A percentile compares a stretch with the other conserved stretches of the same genome.
These are phyloP conservation scores for Fusarium sambucinum DNA, from an alignment of 2,329 filamentous ascomycete genomes.

Conservation along the genomic window DNA sequence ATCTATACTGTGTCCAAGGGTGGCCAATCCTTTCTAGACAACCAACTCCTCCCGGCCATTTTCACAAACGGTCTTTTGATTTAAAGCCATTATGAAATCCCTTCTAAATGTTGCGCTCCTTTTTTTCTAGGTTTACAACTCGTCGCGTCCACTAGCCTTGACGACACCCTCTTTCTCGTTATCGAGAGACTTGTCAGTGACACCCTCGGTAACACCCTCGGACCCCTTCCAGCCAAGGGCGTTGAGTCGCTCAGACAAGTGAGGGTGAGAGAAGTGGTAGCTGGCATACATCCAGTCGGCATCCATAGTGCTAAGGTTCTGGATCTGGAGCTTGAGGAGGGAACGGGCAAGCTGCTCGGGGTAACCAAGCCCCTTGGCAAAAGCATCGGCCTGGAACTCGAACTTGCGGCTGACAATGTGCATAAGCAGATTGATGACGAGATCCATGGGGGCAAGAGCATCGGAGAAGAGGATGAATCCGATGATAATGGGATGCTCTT, in stretches of 20 bases:
- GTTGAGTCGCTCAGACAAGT: slow-evolving; percentile 90
- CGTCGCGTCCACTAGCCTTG: slow-evolving; percentile 80
- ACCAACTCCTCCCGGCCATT: slow-evolving; percentile 20
- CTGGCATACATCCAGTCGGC: slow-evolving; percentile 98
- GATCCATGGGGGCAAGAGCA: slow-evolving; percentile 93
- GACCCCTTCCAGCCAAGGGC: slow-evolving; percentile 87
- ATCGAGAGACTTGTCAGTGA: slow-evolving; percentile 55
- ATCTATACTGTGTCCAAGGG: slow-evolving; percentile 29
- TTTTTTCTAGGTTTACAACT: slow-evolving; percentile 63
- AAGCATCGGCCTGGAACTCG: slow-evolving; percentile 95
- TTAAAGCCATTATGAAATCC: neutral
- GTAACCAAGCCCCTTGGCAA: slow-evolving; percentile 88
- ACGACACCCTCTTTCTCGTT: slow-evolving; percentile 60
- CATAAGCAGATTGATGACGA: slow-evolving; percentile 94
- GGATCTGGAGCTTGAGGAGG: slow-evolving; percentile 96
- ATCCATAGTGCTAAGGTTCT: slow-evolving; percentile 98
- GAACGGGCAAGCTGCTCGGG: slow-evolving; percentile 84
- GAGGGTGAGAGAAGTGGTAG: slow-evolving; percentile 98
- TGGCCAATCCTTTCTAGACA: slow-evolving; percentile 22
- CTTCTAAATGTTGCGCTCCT: slow-evolving; percentile 13
- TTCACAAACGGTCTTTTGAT: slow-evolving; percentile 1
- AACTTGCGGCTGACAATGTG: slow-evolving; percentile 94
- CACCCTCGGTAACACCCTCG: slow-evolving; percentile 57
- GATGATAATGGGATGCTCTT: slow-evolving; percentile 89
- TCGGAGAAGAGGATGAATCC: slow-evolving; percentile 98